phyloP scores from a whole-genome alignment of 257 asterid species.

The Solanum gracilifrons region DNA sequence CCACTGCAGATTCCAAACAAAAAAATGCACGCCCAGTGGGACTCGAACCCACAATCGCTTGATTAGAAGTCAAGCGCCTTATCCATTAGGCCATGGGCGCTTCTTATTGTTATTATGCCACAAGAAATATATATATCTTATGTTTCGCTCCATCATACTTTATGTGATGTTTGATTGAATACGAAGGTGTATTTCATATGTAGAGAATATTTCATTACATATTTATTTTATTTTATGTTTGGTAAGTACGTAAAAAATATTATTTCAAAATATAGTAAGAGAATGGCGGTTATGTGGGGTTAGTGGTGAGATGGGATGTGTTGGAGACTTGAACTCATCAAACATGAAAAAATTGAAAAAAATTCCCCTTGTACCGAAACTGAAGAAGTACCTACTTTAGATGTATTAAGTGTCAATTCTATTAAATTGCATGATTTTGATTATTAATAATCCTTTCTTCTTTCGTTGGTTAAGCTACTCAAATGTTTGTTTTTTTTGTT shows the following conservation, averaged over 20 bases:
- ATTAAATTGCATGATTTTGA: background rate
- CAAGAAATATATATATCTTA: no score
- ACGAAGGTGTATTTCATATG: background rate
- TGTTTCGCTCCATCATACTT: background rate
- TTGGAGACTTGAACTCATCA: background rate
- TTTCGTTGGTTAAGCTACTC: background rate
- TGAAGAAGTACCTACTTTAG: background rate
- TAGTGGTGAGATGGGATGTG: background rate
- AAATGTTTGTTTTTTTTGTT: no score
- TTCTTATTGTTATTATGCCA: fast-evolving
- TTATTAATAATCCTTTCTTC: background rate
- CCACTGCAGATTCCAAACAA: no score
- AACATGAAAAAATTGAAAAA: background rate
- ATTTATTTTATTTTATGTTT: background rate
- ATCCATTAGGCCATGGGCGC: constrained; percentile 2
- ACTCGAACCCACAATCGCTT: constrained; percentile 3
- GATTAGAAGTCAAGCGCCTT: background rate
- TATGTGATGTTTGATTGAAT: background rate
- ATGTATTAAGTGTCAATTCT: background rate
- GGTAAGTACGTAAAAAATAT: background rate
- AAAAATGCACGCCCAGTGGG: background rate
- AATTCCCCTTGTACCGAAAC: background rate
- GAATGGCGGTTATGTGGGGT: background rate
- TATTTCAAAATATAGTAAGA: background rate
- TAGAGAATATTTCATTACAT: background rate